Evolutionary conservation across 352 stramenopile genomes (phyloP), one percentile per base, ranked within the genome.

Genomic region (Phytophthora lateralis): DNA sequence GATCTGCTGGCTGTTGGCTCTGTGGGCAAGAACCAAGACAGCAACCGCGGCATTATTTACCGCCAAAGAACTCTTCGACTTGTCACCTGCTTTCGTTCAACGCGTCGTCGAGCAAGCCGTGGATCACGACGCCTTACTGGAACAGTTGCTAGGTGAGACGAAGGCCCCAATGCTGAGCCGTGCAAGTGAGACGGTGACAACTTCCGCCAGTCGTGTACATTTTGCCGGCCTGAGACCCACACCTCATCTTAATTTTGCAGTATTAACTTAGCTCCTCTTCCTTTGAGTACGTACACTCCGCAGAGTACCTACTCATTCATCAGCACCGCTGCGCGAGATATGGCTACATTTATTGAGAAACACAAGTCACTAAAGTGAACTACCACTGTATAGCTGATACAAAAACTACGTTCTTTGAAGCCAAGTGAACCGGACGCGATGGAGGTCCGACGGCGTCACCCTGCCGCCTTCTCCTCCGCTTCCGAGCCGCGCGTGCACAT

Each of bases 391-490:
- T 29, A 30, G 26, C 26, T 8, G 26, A 30, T 30, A 30, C n/a
- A n/a, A n/a, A n/a, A n/a, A n/a, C n/a, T n/a, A n/a, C 26, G 26
- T 12, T 45, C 18, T 42, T 39, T 34, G 39, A 27, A 60, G 35
- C 43, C 39, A 52, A 34, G 21, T 24, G 21, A 24, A 3, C 21
- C 1, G 10, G 29, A 8, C 29, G 30, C 12, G 30, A 61, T 71
- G 50, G 56, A 66, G 27, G 38, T 71, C 4, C 49, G 63, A 7
- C 56, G 63, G 15, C 63, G 63, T 3, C 55, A 66, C 7, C 38
- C 34, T 0, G 44, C 34, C 8, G 18, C 24, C 42, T 65, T 60
- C 49, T 53, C 57, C 4, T 21, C 39, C 2, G 14, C 30, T 30
- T 6, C 39, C 0, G 49, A 55, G 43, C 37, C 49, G 1, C 41